phyloP scores from a whole-genome alignment of 306 rosid species.

The Citrullus amarus region DNA sequence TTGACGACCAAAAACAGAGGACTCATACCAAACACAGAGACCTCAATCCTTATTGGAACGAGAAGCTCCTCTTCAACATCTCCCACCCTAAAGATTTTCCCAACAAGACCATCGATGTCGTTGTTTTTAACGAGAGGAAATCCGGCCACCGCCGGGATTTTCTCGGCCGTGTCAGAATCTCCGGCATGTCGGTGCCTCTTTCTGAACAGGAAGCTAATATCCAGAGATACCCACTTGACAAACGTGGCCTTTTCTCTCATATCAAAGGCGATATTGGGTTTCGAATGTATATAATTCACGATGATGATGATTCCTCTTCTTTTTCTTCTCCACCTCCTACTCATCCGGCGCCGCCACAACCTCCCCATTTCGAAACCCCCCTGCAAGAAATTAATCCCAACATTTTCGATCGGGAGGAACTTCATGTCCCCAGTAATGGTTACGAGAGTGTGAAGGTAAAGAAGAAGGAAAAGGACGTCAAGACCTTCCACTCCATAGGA shows the following conservation, averaged over 20 bases:
- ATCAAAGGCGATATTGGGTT: conserved; percentile 74
- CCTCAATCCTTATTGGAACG: conserved; percentile 66
- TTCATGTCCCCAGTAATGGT: background rate
- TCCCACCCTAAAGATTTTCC: conserved; percentile 31
- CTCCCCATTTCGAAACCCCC: conserved; percentile 21
- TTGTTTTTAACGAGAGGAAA: conserved; percentile 35
- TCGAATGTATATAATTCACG: conserved; percentile 29
- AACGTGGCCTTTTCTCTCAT: conserved; percentile 47
- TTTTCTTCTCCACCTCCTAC: conserved; percentile 12
- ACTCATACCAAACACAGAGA: conserved; percentile 57
- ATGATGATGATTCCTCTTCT: background rate
- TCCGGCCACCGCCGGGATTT: conserved; percentile 32
- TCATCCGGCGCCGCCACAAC: background rate
- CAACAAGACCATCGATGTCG: conserved; percentile 43
- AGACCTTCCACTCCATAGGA: conserved; percentile 72
- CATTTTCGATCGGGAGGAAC: conserved; percentile 21
- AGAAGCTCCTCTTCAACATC: conserved; percentile 52
- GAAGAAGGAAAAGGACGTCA: conserved; percentile 54
- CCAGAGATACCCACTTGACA: conserved; percentile 80
- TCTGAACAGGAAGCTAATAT: conserved; percentile 45
- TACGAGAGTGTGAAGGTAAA: conserved; percentile 26
- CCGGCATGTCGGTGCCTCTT: conserved; percentile 44
- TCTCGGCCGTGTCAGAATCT: conserved; percentile 70
- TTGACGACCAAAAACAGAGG: conserved; percentile 41
- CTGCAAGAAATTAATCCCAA: conserved; percentile 56